phyloP scores from a whole-genome alignment of 1,284 basidiomycete species.

The Boletellus dicymbophilus region DNA sequence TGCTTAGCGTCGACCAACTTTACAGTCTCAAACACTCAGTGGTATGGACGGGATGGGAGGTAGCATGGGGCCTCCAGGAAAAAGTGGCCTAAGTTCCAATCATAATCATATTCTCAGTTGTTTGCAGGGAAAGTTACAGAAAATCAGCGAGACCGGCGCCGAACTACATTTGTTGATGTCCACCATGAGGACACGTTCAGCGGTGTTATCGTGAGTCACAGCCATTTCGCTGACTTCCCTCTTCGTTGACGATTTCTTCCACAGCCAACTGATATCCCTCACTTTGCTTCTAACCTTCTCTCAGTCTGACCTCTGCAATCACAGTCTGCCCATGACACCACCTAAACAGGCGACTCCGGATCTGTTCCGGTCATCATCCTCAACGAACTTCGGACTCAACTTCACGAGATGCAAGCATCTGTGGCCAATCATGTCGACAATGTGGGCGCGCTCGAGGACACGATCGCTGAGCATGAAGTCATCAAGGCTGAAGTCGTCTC shows the following conservation, averaged over 20 bases:
- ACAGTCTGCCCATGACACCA: constrained; percentile 37
- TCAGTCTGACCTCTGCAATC: constrained; percentile 61
- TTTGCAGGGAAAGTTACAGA: constrained; percentile 88
- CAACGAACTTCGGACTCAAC: constrained; percentile 73
- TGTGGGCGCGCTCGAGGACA: too few species aligned
- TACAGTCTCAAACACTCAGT: constrained; percentile 59
- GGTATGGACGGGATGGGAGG: constrained; percentile 78
- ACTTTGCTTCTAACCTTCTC: constrained; percentile 64
- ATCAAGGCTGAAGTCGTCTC: too few species aligned
- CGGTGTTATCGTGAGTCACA: constrained; percentile 68
- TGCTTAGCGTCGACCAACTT: constrained; percentile 52
- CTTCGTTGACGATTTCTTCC: constrained; percentile 10
- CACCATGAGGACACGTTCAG: constrained; percentile 92
- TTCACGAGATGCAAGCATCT: too few species aligned
- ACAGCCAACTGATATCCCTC: constrained; percentile 59
- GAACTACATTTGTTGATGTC: constrained; percentile 82
- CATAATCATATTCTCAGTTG: constrained; percentile 81
- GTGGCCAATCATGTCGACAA: too few species aligned
- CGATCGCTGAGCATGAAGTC: too few species aligned
- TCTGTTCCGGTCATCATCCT: constrained; percentile 25
- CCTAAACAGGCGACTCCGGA: constrained; percentile 22
- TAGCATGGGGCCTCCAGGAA: constrained; percentile 67
- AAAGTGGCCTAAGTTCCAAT: constrained; percentile 83
- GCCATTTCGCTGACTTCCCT: neutral
- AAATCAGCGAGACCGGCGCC: constrained; percentile 91